Evolutionary conservation across 2,329 filamentous ascomycete species (phyloP).

Genomic region (Aschersonia sp.): DNA sequence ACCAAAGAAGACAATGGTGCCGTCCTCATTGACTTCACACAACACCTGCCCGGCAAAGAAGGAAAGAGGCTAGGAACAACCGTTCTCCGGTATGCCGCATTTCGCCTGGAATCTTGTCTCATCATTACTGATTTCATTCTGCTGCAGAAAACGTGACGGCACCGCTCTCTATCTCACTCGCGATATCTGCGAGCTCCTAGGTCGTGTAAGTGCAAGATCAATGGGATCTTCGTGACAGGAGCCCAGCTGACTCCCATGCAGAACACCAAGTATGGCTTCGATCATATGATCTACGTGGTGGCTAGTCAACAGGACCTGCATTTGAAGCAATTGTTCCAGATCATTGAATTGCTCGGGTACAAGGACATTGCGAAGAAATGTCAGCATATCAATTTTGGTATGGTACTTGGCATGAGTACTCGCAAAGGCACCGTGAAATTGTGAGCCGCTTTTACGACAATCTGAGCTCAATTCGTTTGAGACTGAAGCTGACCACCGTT

Average conservation of each 20-base stretch:
- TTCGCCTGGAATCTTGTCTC: neutral
- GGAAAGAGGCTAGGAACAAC: constrained; percentile 58
- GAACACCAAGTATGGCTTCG: constrained; percentile 48
- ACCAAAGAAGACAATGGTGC: constrained; percentile 59
- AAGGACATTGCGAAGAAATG: constrained; percentile 53
- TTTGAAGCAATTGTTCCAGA: constrained; percentile 57
- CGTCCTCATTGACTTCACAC: constrained; percentile 56
- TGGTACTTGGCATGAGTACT: constrained; percentile 58
- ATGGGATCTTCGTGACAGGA: neutral
- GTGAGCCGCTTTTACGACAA: constrained; percentile 1
- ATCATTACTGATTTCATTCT: neutral
- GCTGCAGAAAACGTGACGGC: constrained; percentile 46
- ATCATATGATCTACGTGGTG: constrained; percentile 70
- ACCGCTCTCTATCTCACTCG: constrained; percentile 66
- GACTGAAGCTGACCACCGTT: neutral
- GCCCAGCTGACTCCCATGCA: constrained; percentile 1
- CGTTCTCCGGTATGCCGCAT: constrained; percentile 37
- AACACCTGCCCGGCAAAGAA: constrained; percentile 49
- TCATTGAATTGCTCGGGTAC: constrained; percentile 56
- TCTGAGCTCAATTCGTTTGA: neutral
- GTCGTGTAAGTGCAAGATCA: constrained; percentile 24
- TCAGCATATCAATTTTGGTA: constrained; percentile 63
- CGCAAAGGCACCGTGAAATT: constrained; percentile 64
- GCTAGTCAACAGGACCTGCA: constrained; percentile 59
- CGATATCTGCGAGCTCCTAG: constrained; percentile 61